Evolutionary conservation across 768 basidiomycete species (phyloP).

Genomic region (Auriscalpium vulgare): DNA sequence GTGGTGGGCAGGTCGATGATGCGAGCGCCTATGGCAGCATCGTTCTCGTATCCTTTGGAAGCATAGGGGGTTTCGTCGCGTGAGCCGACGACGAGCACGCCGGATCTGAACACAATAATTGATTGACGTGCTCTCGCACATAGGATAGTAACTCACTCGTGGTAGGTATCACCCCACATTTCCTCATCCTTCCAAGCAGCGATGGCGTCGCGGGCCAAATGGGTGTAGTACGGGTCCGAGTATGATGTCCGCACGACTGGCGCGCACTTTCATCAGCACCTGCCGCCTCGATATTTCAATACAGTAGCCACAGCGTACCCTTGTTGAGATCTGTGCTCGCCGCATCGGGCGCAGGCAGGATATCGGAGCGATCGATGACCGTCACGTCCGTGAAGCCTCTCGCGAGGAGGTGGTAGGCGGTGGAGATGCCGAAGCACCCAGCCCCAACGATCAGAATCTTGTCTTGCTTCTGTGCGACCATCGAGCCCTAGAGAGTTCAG

Average conservation of each 20-base stretch:
- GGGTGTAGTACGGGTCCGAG: constrained; percentile 57
- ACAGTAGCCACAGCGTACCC: constrained; percentile 15
- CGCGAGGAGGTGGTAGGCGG: constrained; percentile 69
- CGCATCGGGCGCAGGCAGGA: constrained; percentile 75
- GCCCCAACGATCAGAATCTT: constrained; percentile 65
- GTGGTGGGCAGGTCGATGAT: constrained; percentile 32
- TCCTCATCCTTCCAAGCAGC: constrained; percentile 57
- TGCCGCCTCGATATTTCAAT: not conserved
- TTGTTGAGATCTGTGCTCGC: constrained; percentile 54
- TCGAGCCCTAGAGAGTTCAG: not conserved
- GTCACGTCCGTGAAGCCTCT: constrained; percentile 65
- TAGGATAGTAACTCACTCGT: constrained; percentile 46
- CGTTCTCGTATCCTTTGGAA: constrained; percentile 53
- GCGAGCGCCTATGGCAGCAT: constrained; percentile 46
- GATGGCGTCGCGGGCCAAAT: constrained; percentile 73
- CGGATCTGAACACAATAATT: constrained; percentile 40
- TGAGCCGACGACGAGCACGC: constrained; percentile 52
- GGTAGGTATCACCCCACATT: constrained; percentile 68
- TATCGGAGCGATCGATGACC: constrained; percentile 62
- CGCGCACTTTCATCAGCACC: not conserved
- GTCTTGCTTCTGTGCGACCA: constrained; percentile 16
- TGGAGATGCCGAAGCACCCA: constrained; percentile 82
- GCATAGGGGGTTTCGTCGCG: constrained; percentile 34
- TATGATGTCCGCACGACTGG: constrained; percentile 74
- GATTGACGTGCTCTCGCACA: not conserved